phyloP scores from a whole-genome alignment of 306 rosid genomes.

The Cucurbita moschata region DNA sequence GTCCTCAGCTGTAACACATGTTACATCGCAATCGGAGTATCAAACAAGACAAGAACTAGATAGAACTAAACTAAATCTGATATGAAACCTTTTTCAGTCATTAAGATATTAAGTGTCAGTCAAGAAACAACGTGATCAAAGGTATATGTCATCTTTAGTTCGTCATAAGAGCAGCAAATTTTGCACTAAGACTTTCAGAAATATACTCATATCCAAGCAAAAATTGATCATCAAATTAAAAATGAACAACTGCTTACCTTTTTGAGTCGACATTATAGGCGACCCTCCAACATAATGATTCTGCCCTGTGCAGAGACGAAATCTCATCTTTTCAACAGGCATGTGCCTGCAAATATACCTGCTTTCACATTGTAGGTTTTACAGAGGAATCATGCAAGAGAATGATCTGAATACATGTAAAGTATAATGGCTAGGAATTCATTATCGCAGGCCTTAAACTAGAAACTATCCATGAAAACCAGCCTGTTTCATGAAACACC shows the following conservation, averaged over 20 bases:
- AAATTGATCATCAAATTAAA: not conserved
- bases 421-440: not conserved
- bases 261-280: constrained; percentile 28
- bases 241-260: constrained; percentile 27
- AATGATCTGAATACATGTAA: not conserved
- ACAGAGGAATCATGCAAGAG: not conserved
- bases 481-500: not conserved
- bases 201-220: not conserved
- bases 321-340: constrained; percentile 24
- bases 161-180: not conserved
- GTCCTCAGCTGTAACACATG: not conserved
- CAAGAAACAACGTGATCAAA: not conserved
- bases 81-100: not conserved
- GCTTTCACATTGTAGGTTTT: constrained; percentile 14
- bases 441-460: not conserved
- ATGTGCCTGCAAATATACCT: constrained; percentile 39
- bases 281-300: constrained; percentile 34
- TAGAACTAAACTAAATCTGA: not conserved
- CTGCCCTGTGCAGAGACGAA: constrained; percentile 29
- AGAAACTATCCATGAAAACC: not conserved
- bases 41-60: not conserved
- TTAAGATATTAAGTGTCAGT: not conserved
- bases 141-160: not conserved
- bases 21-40: not conserved
- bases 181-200: not conserved